Conservation (phyloP, 2,329 filamentous ascomycete species). For the Bimuria novae-zelandiae region DNA sequence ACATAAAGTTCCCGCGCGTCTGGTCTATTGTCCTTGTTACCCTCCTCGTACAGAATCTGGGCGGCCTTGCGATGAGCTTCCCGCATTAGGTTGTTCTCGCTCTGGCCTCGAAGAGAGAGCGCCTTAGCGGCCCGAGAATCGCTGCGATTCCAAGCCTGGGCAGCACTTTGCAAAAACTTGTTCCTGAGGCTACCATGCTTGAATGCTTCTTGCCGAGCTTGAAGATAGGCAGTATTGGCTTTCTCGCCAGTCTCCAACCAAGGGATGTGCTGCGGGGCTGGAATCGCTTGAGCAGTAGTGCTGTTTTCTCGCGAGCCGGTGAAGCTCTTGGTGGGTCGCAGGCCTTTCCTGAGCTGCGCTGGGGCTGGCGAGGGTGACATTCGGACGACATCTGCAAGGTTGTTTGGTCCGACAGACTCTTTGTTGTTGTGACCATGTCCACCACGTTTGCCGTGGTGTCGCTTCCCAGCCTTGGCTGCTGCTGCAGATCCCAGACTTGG, state of each 20-base stretch:
- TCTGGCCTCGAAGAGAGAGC: conserved; percentile 89
- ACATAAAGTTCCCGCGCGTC: conserved; percentile 79
- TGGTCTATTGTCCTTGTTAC: conserved; percentile 70
- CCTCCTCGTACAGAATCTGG: conserved; percentile 87
- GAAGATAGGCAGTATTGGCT: conserved; percentile 92
- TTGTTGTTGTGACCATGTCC: conserved; percentile 69
- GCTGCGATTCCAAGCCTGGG: conserved; percentile 98
- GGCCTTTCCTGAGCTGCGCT: conserved; percentile 61
- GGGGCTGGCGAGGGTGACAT: conserved; percentile 88
- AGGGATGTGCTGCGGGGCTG: conserved; percentile 86
- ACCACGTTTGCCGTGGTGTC: conserved; percentile 89
- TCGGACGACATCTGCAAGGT: conserved; percentile 90
- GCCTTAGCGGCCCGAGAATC: conserved; percentile 96
- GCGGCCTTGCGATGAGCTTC: conserved; percentile 96
- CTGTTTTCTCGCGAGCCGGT: conserved; percentile 75
- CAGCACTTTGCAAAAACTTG: conserved; percentile 95
- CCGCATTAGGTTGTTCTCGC: conserved; percentile 95
- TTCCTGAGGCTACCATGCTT: conserved; percentile 96
- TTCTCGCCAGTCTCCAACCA: conserved; percentile 94
- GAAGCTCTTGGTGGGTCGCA: conserved; percentile 68
- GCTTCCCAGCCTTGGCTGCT: conserved; percentile 77
- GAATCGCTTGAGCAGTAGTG: conserved; percentile 79
- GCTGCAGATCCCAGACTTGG: conserved; percentile 80
- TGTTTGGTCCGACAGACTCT: conserved; percentile 63
- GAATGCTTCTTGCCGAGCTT: conserved; percentile 92